Percentiles rank a stretch among this genome's conserved stretches.
Conservation (phyloP, 257 asterid species). For the Scutellaria minor region DNA sequence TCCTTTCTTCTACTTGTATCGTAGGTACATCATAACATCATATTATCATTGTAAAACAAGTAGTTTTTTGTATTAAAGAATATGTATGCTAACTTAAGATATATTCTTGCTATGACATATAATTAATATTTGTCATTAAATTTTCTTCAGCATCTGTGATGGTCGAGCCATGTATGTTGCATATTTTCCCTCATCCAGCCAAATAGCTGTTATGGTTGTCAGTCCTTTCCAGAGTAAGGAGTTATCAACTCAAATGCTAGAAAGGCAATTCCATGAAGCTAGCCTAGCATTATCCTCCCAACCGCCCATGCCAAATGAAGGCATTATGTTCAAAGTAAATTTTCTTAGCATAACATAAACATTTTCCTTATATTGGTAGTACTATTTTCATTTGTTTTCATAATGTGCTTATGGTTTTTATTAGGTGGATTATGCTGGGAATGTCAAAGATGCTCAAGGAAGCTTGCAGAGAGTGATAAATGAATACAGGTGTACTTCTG, state of each 20-base stretch:
- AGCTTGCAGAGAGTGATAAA: constrained; percentile 69
- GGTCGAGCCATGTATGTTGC: constrained; percentile 85
- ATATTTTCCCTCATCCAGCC: constrained; percentile 79
- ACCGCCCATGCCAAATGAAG: constrained; percentile 55
- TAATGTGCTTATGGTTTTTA: constrained; percentile 30
- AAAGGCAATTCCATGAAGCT: constrained; percentile 90
- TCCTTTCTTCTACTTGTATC: constrained; percentile 86
- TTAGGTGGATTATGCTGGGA: constrained; percentile 81
- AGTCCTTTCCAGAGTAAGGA: constrained; percentile 93
- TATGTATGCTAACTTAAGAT: constrained; percentile 18
- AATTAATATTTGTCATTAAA: constrained; percentile 19
- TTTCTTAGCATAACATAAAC: constrained; percentile 18
- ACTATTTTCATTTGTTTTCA: constrained; percentile 29
- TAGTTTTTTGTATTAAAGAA: constrained; percentile 21
- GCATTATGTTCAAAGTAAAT: constrained; percentile 70
- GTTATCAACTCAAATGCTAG: constrained; percentile 81
- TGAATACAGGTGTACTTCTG: constrained; percentile 69
- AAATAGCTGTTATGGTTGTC: constrained; percentile 76
- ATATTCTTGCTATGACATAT: constrained; percentile 19
- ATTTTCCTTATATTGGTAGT: constrained; percentile 24
- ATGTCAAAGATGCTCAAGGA: constrained; percentile 84
- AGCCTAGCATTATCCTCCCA: constrained; percentile 62
- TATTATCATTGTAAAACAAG: constrained; percentile 3
- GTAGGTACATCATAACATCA: constrained; percentile 54
- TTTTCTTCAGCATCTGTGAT: constrained; percentile 76